Conservation (phyloP, 805 yeast genomes). For the baker's yeast (Saccharomyces cerevisiae) region DNA sequence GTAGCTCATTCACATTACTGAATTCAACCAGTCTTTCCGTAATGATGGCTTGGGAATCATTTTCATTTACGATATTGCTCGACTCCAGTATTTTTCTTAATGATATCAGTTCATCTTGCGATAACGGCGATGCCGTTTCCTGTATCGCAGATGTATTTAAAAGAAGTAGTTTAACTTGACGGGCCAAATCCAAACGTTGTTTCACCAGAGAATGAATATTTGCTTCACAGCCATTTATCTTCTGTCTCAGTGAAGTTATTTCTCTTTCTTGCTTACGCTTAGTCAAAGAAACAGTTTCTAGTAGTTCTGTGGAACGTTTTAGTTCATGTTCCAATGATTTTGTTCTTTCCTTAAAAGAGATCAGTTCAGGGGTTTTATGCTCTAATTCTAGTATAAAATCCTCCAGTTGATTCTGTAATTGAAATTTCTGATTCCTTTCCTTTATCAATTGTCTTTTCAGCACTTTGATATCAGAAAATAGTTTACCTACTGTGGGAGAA, state of each 20-base stretch:
- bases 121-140: constrained; percentile 51
- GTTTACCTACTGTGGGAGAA: constrained; percentile 1
- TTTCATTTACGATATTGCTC: constrained; percentile 31
- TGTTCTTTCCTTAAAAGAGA: constrained; percentile 55
- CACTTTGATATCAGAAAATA: constrained; percentile 47
- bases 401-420: constrained; percentile 63
- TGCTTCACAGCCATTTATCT: constrained; percentile 28
- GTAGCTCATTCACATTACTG: constrained; percentile 56
- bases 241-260: constrained; percentile 13
- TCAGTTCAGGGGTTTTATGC: constrained; percentile 65
- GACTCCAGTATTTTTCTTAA: constrained; percentile 43
- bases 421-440: constrained; percentile 64
- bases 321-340: constrained; percentile 47
- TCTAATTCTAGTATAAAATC: constrained; percentile 69
- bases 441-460: constrained; percentile 57
- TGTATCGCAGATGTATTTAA: constrained; percentile 55
- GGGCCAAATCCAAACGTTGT: constrained; percentile 65
- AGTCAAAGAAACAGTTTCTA: constrained; percentile 49
- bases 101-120: constrained; percentile 55
- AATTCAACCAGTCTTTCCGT: constrained; percentile 68
- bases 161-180: constrained; percentile 70
- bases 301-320: constrained; percentile 43
- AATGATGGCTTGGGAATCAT: constrained; percentile 67
- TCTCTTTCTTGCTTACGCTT: constrained; percentile 32
- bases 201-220: constrained; percentile 39